These are phyloP conservation scores for Yamadazyma nakazawae DNA, from an alignment of 805 yeast species.

Conservation along the genomic window DNA sequence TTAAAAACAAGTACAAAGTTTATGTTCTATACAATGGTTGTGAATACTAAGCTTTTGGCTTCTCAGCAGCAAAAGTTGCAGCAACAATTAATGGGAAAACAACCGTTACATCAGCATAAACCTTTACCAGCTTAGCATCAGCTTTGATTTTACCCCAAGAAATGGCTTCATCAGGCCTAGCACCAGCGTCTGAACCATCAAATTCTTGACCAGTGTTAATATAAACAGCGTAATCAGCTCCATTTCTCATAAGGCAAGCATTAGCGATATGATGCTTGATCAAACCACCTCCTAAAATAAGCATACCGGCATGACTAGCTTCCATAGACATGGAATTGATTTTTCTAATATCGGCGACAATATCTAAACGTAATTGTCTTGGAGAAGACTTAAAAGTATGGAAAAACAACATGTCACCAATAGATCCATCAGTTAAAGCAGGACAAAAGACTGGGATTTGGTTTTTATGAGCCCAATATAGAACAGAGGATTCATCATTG, in stretches of 20 bases:
- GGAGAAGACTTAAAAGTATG: slow-evolving; percentile 96
- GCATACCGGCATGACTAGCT: slow-evolving; percentile 92
- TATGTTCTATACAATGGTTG: not conserved
- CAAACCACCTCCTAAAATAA: slow-evolving; percentile 93
- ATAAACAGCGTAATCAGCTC: slow-evolving; percentile 96
- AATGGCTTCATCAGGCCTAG: slow-evolving; percentile 97
- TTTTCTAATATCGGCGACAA: slow-evolving; percentile 88
- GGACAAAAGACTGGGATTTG: slow-evolving; percentile 97
- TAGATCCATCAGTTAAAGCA: slow-evolving; percentile 95
- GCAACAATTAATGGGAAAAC: slow-evolving; percentile 97
- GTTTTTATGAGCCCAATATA: slow-evolving; percentile 98
- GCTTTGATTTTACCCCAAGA: slow-evolving; percentile 99
- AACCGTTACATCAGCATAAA: slow-evolving; percentile 90
- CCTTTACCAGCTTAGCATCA: slow-evolving; percentile 87
- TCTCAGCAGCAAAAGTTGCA: slow-evolving; percentile 81
- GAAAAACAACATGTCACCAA: slow-evolving; percentile 98
- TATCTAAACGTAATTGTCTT: slow-evolving; percentile 81
- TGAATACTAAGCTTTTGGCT: slow-evolving; percentile 13
- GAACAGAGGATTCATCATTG: slow-evolving; percentile 86
- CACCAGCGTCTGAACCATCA: slow-evolving; percentile 99
- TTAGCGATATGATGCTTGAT: slow-evolving; percentile 96
- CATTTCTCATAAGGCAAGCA: slow-evolving; percentile 98
- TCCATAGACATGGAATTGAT: slow-evolving; percentile 95
- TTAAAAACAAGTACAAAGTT: no score
- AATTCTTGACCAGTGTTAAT: slow-evolving; percentile 98